Evolutionary conservation across 2,329 filamentous ascomycete species (phyloP), one percentile per base, ranked within the genome.

Genomic region (Juglanconis oblonga): DNA sequence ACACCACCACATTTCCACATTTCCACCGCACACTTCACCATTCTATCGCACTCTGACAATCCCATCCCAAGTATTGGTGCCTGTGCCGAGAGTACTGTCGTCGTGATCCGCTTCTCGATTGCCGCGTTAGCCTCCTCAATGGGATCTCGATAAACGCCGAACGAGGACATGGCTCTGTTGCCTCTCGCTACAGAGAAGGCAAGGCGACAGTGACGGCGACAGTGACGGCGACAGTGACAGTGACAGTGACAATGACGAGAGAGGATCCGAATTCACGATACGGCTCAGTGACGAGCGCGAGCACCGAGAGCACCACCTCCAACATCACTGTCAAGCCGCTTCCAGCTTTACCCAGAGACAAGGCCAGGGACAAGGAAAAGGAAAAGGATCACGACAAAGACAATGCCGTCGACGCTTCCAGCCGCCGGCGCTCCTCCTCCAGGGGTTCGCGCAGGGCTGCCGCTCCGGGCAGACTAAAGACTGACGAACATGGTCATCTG

Each of bases 231-330:
- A n/a, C 54, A 56, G 45, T 17, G 24, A 31, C 40, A 42, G 11
- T 24, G 17, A 24, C 45, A 4, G 55, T 52, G 75, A 85, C 76
- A 75, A 90, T 91, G 88, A 84, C 86, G 76, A 84, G 82, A 75
- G 84, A 87, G 78, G 87, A 89, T 72, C 77, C 78, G 69, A 75
- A 76, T 69, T 79, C 80, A 75, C 87, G 86, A 76, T 83, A 88
- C 81, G 87, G 82, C 77, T 87, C 86, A 65, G 77, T 81, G 66
- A 85, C 85, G 76, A 87, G 84, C 80, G 83, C 83, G 65, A 85
- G 83, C 76, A 84, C 83, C 69, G 82, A 86, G 68, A 90, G 87
- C 77, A 85, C 82, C 74, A 82, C 83, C 68, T 90, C 87, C 63
- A 82, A 81, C 70, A 82, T 85, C 69, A 92, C 89, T 44, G 77